phyloP scores from a whole-genome alignment of 768 basidiomycete species.

The Leccinum pellstonianum region DNA sequence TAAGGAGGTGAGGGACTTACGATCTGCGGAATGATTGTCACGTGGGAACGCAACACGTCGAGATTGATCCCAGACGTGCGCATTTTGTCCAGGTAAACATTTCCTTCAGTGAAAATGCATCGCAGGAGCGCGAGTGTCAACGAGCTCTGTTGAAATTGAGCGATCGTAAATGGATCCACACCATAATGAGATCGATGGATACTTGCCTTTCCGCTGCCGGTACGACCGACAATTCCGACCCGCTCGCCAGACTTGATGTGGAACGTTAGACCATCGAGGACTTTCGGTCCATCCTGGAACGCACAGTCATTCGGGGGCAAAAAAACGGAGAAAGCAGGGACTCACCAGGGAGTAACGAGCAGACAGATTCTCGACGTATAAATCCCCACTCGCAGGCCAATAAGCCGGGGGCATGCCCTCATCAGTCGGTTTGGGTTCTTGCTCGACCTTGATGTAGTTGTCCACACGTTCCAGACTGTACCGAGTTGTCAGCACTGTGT shows the following conservation, averaged over 20 bases:
- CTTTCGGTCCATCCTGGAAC: neutral
- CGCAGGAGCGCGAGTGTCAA: constrained; percentile 6
- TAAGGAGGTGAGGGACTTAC: neutral
- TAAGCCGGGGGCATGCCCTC: neutral
- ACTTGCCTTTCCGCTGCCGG: constrained; percentile 4
- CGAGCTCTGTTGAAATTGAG: neutral
- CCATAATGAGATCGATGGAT: neutral
- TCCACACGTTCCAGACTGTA: constrained; percentile 5
- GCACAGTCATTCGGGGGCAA: neutral
- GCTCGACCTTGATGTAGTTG: neutral
- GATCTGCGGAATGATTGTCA: constrained; percentile 4
- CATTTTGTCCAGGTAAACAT: constrained; percentile 1
- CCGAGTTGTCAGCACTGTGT: neutral
- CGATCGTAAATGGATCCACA: neutral
- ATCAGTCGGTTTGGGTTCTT: neutral
- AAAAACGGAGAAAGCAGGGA: neutral
- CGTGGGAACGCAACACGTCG: neutral
- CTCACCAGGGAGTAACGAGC: constrained; percentile 6
- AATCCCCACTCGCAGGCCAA: neutral
- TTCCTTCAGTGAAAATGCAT: constrained; percentile 3
- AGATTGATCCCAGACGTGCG: constrained; percentile 1
- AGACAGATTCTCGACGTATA: constrained; percentile 6
- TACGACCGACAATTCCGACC: constrained; percentile 3
- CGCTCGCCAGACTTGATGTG: constrained; percentile 4
- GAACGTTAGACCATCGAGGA: constrained; percentile 1